Base-by-base conservation (phyloP, 495 filamentous ascomycete genomes). In the Rhypophila decipiens region DNA sequence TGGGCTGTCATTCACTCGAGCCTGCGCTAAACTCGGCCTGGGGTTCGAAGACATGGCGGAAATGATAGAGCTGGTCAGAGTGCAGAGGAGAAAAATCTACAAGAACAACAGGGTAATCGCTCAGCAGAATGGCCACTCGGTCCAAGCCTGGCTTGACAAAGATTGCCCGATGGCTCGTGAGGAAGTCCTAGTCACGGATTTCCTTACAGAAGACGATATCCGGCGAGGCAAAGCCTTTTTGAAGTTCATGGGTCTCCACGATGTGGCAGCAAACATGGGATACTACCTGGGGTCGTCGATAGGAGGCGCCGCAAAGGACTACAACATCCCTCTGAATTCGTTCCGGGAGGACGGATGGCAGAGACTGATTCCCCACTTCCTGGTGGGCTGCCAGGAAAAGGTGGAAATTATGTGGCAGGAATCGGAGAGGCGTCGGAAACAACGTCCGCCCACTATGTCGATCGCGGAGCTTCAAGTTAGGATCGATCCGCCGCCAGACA, bases 401-500 rank as follows among this genome's bases (percentile, higher is more conserved):
- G 12, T 46, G 11, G 2, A 15, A 12, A 27, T 34, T 18, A 24
- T 39, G 18, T 19, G 5, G 2, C 3, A 24, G 36, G 42, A 9
- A 5, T 9, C 35, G 20, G 12, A 5, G 17, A n/a, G 19, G 18
- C 21, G 13, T 20, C 18, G 17, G 4, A n/a, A 27, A 9, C 3
- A 27, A 17, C 27, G n/a, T 18, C 38, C 39, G 34, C 53, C 13
- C 3, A 21, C 2, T 22, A 42, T 53, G 40, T 24, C 39, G 4
- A 24, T 5, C 22, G 27, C 13, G n/a, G 50, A 57, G 43, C 13
- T 53, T 42, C 21, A 44, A 18, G 50, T 51, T 19, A 46, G 39
- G 36, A 35, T 51, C 27, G 50, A 57, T 19, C 36, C 50, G 3
- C 55, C 55, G 10, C 39, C 49, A 7, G 21, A 24, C 4, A 53